Base-by-base conservation (phyloP, 257 asterid genomes). In the Salvia miltiorrhiza region DNA sequence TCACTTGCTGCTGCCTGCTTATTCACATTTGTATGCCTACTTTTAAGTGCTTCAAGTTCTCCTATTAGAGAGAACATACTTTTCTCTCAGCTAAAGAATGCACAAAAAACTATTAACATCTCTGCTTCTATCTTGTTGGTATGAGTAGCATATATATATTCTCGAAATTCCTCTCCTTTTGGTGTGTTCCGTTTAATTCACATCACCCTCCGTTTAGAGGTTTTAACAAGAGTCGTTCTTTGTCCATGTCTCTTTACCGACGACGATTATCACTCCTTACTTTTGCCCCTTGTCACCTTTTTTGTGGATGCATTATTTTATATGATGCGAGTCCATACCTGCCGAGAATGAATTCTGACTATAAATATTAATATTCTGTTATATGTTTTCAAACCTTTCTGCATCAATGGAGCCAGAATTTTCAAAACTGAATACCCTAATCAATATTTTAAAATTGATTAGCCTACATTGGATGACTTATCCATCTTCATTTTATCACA, bases 401-500 rank as follows among this genome's bases (percentile, higher is more conserved):
- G 56, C 57, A 17, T 24, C 37, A 66, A 17, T 8, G 35, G 16
- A 21, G 20, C 2, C 30, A 12, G 58, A 56, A 16, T 65, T 43
- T 55, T 75, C 71, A 75, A 20, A 53, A 28, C 32, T 20, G 9
- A 73, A 23, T 19, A 10, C 37, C 16, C 39, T 58, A 3, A 12
- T 24, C 60, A 49, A 19, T 53, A 30, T 53, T n/a, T 61, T 35
- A 14, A 23, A 30, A 61, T 8, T 20, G 7, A 35, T 61, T 17
- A 30, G 76, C 73, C 71, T 50, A 35, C 77, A 59, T 32, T 35
- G 17, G 48, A 60, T 60, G 71, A 67, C 78, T 77, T 55, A 26
- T 55, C 12, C 40, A 55, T 7, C 8, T 23, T 55, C 43, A 8
- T 37, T 37, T 9, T 2, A 37, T 37, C 12, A 1, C 43, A 37